phyloP scores from a whole-genome alignment of 2,329 filamentous ascomycete genomes.

The Clonostachys solani region DNA sequence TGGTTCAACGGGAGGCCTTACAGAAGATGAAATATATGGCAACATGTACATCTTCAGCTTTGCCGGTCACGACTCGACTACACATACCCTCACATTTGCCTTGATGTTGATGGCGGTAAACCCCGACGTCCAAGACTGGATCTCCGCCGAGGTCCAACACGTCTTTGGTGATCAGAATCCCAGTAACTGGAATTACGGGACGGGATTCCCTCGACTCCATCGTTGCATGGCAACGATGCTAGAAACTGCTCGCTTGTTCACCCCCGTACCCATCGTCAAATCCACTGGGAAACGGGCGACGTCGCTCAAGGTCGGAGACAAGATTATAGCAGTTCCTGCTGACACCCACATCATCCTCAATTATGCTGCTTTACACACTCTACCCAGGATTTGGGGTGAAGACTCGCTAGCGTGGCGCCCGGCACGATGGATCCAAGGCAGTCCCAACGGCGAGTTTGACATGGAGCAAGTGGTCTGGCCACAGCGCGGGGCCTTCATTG shows the following conservation, averaged over 20 bases:
- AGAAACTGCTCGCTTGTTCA: slow-evolving; percentile 36
- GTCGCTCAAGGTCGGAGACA: background rate
- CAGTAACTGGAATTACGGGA: slow-evolving; percentile 17
- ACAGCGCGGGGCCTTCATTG: slow-evolving; percentile 5
- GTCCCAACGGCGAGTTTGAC: background rate
- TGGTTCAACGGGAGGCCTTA: background rate
- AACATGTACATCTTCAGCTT: slow-evolving; percentile 44
- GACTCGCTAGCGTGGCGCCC: slow-evolving; percentile 11
- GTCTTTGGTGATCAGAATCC: slow-evolving; percentile 9
- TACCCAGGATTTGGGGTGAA: slow-evolving; percentile 9
- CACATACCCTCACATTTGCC: slow-evolving; percentile 29
- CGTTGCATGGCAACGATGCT: slow-evolving; percentile 32
- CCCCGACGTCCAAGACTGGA: slow-evolving; percentile 38
- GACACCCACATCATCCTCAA: slow-evolving; percentile 2
- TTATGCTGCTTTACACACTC: slow-evolving; percentile 2
- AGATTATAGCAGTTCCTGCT: slow-evolving; percentile 2
- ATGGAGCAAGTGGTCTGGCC: background rate
- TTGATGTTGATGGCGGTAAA: slow-evolving; percentile 36
- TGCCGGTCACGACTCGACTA: slow-evolving; percentile 33
- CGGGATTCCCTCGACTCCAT: slow-evolving; percentile 31
- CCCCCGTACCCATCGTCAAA: slow-evolving; percentile 18
- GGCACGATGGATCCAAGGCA: slow-evolving; percentile 9
- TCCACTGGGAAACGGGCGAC: slow-evolving; percentile 10
- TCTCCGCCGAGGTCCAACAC: slow-evolving; percentile 29
- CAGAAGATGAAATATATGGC: slow-evolving; percentile 39